phyloP scores from a whole-genome alignment of 2,329 filamentous ascomycete genomes.

The Fusarium sp. region DNA sequence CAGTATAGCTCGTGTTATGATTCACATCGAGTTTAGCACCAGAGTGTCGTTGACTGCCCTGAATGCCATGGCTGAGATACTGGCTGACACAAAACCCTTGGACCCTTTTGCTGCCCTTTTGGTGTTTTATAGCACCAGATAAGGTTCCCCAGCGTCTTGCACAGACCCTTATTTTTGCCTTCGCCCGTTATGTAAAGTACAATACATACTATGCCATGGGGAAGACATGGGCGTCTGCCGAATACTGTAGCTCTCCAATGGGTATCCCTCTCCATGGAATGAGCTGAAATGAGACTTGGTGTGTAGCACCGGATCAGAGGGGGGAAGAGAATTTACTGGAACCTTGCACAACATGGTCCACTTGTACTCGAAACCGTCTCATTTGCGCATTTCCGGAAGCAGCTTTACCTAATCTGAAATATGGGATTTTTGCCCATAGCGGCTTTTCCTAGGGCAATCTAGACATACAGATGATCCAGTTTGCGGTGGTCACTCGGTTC shows the following conservation, averaged over 20 bases:
- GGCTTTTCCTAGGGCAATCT: background rate
- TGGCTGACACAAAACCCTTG: conserved; percentile 31
- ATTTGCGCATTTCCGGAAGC: background rate
- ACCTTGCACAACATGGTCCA: conserved; percentile 12
- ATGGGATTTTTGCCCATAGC: background rate
- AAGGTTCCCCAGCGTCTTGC: conserved; percentile 6
- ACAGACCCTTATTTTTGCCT: background rate
- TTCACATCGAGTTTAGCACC: background rate
- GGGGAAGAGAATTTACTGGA: conserved; percentile 20
- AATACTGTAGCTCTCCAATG: background rate
- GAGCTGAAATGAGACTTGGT: conserved; percentile 30
- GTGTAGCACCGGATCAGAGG: conserved; percentile 15
- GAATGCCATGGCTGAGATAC: conserved; percentile 20
- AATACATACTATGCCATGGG: conserved; percentile 2
- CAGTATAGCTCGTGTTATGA: background rate
- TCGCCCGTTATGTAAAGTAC: background rate
- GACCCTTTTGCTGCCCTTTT: conserved; percentile 11
- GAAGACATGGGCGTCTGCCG: conserved; percentile 8
- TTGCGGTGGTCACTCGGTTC: background rate
- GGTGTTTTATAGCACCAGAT: conserved; percentile 17
- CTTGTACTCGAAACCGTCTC: background rate
- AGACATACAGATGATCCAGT: background rate
- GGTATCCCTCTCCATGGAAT: conserved; percentile 18
- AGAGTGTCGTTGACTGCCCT: conserved; percentile 3
- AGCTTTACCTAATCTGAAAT: background rate